Conservation (phyloP, 495 filamentous ascomycete genomes). For the Annulohypoxylon bovei region DNA sequence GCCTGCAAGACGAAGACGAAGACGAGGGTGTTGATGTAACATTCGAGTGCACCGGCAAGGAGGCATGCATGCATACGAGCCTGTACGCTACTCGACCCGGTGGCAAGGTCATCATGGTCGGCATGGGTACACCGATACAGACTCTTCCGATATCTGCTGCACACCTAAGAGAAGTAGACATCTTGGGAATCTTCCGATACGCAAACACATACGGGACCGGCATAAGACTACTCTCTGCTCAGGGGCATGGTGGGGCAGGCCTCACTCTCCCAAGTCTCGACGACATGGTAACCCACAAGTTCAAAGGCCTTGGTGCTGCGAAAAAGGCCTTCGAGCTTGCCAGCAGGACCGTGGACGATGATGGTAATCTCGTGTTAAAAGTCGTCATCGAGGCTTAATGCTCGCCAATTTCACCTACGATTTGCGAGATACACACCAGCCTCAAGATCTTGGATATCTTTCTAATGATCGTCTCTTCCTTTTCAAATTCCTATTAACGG, state of each 20-base stretch:
- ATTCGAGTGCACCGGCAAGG: slow-evolving; percentile 93
- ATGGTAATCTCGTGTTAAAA: slow-evolving; percentile 83
- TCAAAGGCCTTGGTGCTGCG: slow-evolving; percentile 70
- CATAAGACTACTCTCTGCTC: slow-evolving; percentile 70
- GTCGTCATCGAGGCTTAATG: slow-evolving; percentile 74
- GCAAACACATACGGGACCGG: slow-evolving; percentile 87
- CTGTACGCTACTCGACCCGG: slow-evolving; percentile 85
- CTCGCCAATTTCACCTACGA: neutral
- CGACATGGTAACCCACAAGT: slow-evolving; percentile 79
- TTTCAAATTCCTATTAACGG: neutral
- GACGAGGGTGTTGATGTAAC: slow-evolving; percentile 77
- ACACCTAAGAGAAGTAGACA: slow-evolving; percentile 87
- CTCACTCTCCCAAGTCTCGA: slow-evolving; percentile 70
- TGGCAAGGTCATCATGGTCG: slow-evolving; percentile 85
- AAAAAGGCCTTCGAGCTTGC: slow-evolving; percentile 82
- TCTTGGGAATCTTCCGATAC: slow-evolving; percentile 92
- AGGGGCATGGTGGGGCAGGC: slow-evolving; percentile 59
- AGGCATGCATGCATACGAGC: slow-evolving; percentile 83
- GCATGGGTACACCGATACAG: slow-evolving; percentile 93
- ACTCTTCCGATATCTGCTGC: slow-evolving; percentile 86
- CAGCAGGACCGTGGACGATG: slow-evolving; percentile 78
- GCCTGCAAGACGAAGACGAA: slow-evolving; percentile 53
- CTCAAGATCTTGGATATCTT: slow-evolving; percentile 9
- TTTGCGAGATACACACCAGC: neutral
- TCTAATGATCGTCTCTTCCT: slow-evolving; percentile 16